Evolutionary conservation across 75 land plant species (phyloP).

Genomic region (Picea sitchensis): DNA sequence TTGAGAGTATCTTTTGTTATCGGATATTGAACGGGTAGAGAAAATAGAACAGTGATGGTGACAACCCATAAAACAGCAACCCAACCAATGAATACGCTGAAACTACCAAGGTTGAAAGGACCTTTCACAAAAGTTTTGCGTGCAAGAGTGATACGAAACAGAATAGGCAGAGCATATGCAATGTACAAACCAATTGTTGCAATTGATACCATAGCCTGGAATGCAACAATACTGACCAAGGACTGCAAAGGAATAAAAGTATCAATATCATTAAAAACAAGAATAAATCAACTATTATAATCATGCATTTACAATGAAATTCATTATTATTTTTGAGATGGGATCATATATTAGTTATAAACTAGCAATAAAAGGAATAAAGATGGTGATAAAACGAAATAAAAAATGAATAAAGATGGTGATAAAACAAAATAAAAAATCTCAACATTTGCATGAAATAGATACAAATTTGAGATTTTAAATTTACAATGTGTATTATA

Average conservation of each 20-base stretch:
- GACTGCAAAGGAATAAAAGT: constrained; percentile 44
- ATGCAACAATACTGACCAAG: constrained; percentile 77
- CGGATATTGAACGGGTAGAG: constrained; percentile 71
- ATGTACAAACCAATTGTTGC: constrained; percentile 84
- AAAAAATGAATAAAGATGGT: too few relatives aligned
- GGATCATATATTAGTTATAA: too few relatives aligned
- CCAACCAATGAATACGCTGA: constrained; percentile 71
- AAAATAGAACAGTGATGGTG: constrained; percentile 79
- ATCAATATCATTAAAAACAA: background rate
- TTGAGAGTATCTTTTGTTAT: constrained; percentile 61
- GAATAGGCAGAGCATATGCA: constrained; percentile 74
- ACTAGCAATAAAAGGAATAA: background rate
- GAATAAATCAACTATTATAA: background rate
- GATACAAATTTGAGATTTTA: background rate
- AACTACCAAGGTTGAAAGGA: constrained; percentile 69
- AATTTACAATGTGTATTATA: background rate
- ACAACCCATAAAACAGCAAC: constrained; percentile 81
- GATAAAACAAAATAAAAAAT: background rate
- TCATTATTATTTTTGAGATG: too few relatives aligned
- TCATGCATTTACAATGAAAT: background rate
- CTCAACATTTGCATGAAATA: background rate
- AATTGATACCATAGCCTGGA: constrained; percentile 90
- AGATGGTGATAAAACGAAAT: background rate
- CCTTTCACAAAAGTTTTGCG: constrained; percentile 64
- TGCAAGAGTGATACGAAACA: constrained; percentile 72